Evolutionary conservation across 768 basidiomycete genomes (phyloP), one percentile per base, ranked within the genome.

Genomic region (Lentinula aciculospora): DNA sequence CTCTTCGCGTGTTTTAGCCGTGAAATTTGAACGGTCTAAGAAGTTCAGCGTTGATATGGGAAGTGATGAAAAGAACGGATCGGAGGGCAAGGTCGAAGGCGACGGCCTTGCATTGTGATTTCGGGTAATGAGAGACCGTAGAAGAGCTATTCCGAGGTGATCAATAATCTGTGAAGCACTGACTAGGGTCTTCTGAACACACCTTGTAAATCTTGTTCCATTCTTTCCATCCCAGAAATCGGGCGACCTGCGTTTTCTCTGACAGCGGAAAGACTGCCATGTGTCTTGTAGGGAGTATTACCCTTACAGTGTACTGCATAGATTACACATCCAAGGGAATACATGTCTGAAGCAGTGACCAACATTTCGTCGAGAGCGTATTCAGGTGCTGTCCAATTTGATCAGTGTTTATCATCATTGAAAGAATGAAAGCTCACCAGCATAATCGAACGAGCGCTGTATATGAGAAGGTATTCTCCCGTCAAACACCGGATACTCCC

Each of bases 41-140:
- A 98, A 99, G 66, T 94, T 94, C 31, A 99, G 80, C 0, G 96
- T 98, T 2, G 92, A 95, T 23, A 98, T 94, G 6, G 96, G 92
- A 10, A 98, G 77, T 3, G 94, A 96, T 1, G 92, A 95, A 74
- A 99, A 98, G 77, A 95, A 98, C 0, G 94, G 68, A 66, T 94
- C 87, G 0, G 88, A 81, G 3, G 94, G 88, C 25, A 98, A 81
- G 3, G 88, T 84, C 3, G 83, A 76, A 5, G 96, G 91, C 0
- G 86, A 85, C 23, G 94, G 88, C 36, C 97, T 77, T 46, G 75
- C 78, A 39, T 79, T 78, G 28, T 89, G 81, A 61, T 88, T 84
- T 53, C 93, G 82, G 17, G 94, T 94, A 60, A 98, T 80, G 37
- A 99, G 78, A 2, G 86, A 82, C 27, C 81, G 80, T 56, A 98